A percentile compares a stretch with the other conserved stretches of the same genome.
These are phyloP conservation scores for Erodium chrysanthum DNA, from an alignment of 441 rosid genomes.

Conservation along the genomic window DNA sequence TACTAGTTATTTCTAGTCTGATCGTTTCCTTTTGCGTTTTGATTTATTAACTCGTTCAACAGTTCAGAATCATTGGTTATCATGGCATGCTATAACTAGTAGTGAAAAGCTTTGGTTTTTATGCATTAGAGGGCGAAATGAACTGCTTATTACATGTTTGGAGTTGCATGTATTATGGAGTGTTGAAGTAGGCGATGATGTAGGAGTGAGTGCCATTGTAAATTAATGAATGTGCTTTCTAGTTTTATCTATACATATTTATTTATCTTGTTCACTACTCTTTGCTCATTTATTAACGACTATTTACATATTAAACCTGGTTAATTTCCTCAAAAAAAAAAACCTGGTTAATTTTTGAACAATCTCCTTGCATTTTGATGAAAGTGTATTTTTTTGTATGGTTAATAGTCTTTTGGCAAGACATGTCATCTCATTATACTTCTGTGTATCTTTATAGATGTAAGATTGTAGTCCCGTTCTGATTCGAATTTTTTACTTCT, in stretches of 20 bases:
- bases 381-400: too few relatives aligned
- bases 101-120: background rate
- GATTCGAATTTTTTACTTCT: background rate
- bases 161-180: background rate
- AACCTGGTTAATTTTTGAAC: background rate
- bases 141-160: slow-evolving; percentile 1
- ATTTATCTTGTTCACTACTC: background rate
- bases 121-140: background rate
- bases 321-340: too few relatives aligned
- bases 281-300: background rate
- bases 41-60: background rate
- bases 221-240: background rate
- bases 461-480: background rate
- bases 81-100: background rate
- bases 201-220: background rate
- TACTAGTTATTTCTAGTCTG: background rate
- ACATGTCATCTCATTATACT: background rate
- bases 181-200: background rate
- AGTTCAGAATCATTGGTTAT: background rate
- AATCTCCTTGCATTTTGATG: too few relatives aligned
- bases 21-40: background rate
- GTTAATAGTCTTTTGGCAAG: background rate
- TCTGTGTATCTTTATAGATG: background rate
- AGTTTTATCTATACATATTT: background rate
- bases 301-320: background rate